Evolutionary conservation across 2,329 filamentous ascomycete species (phyloP).

Genomic region (Plectosphaerella sp.): DNA sequence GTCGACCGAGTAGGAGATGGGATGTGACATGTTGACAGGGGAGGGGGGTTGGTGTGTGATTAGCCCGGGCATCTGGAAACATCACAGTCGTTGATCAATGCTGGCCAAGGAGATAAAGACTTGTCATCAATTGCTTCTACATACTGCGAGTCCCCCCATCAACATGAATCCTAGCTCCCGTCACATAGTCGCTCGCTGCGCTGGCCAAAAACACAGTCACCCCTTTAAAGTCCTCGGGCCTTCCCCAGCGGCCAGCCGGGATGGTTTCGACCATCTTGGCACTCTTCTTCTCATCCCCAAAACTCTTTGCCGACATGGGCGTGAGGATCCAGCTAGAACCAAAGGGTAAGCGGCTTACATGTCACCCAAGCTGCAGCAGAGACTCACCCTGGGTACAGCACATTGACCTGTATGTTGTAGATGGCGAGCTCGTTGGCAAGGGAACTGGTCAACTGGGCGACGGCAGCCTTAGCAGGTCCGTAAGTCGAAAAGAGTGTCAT

Average conservation of each 20-base stretch:
- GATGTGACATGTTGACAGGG: neutral
- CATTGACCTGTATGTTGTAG: slow-evolving; percentile 13
- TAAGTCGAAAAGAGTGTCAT: slow-evolving; percentile 13
- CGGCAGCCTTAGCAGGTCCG: slow-evolving; percentile 12
- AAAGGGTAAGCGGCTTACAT: neutral
- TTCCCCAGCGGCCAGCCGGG: slow-evolving; percentile 53
- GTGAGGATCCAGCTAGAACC: neutral
- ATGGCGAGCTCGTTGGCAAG: slow-evolving; percentile 11
- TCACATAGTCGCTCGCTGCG: slow-evolving; percentile 19
- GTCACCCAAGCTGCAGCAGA: neutral
- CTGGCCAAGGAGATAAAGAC: neutral
- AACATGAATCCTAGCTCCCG: neutral
- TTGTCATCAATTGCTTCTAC: neutral
- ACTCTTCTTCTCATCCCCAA: neutral
- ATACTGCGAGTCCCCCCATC: neutral
- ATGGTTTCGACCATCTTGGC: neutral
- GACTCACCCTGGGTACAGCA: slow-evolving; percentile 7
- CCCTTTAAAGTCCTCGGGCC: slow-evolving; percentile 82
- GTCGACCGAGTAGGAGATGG: neutral
- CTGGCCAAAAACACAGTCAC: slow-evolving; percentile 73
- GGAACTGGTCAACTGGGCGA: slow-evolving; percentile 12
- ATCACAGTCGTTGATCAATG: neutral
- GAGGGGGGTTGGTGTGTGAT: no score
- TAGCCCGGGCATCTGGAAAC: no score
- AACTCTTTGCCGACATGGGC: neutral